Base-by-base conservation (phyloP, 1,284 basidiomycete species). In the Malassezia sympodialis region DNA sequence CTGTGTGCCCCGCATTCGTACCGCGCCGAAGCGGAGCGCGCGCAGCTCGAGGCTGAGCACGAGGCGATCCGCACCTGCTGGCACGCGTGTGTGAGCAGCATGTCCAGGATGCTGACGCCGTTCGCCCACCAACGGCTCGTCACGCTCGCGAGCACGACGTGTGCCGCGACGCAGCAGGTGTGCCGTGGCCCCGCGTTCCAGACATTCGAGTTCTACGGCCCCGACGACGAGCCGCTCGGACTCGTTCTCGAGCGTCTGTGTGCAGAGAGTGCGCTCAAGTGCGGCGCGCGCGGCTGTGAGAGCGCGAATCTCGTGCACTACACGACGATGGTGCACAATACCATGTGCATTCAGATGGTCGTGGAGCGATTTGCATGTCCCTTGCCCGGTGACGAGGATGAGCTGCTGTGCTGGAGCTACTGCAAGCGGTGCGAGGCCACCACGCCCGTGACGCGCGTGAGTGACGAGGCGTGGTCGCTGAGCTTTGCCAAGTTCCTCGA, bases 401-500 rank as follows among this genome's bases (percentile, higher is more conserved):
- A 84, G 53, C 84, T 94, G 66, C 87, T 88, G 43, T 93, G 90
- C 10, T 96, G 90, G 89, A 90, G 86, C 73, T 85, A 85, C 44
- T 96, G 91, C 77, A 82, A 86, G 40, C 77, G 85, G 21, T 73
- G 73, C 58, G 68, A 65, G 57, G 57, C 60, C 23, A 67, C 64
- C 2, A 66, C 90, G 17, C 87, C 88, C 0, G 88, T 91, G 72
- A 87, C 89, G 53, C 85, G 85, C 17, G 83, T 96, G 37, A 90
- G 89, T 1, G 85, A 89, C 62, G 90, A 96, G 72, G 90, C 91
- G 77, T 88, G 90, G 76, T 77, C 88, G 68, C 87, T 91, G 76
- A 85, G 90, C n/a, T 90, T 90, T 69, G 87, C 87, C 35, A 91
- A 91, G 72, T 94, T 89, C 70, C 80, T 94, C 42, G 90, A 94